Evolutionary conservation across 768 basidiomycete genomes (phyloP), one percentile per base, ranked within the genome.

Genomic region (Chalciporus pseudorubinellus): DNA sequence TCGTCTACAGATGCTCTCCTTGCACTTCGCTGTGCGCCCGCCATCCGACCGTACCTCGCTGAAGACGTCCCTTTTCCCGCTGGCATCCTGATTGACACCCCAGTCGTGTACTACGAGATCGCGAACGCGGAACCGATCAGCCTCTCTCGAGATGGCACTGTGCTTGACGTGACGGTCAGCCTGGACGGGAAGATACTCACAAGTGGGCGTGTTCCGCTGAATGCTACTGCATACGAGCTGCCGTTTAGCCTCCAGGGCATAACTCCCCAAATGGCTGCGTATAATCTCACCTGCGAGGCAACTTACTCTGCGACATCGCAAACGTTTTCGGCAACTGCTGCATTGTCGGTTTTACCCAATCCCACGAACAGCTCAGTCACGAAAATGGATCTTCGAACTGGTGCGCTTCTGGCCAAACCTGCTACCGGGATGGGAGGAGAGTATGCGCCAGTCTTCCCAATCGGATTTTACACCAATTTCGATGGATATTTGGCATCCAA

Each of bases 321-420:
- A 49, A 74, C 64, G 4, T 84, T 79, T 58, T 67, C 62, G 3
- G 71, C 79, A 3, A 69, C 72, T 3, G 71, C 77, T 0, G 59
- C 70, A 7, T 61, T 87, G 44, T 75, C 75, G 1, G 77, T 77
- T 48, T 67, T 84, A 29, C 81, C 82, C 5, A 63, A 72, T 22
- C 79, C 75, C 0, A 70, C 64, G 1, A 78, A 79, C 49, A 76
- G 78, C 13, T 77, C 78, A 2, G 82, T 81, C n/a, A 82, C 82
- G 0, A 84, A 83, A 59, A 79, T 83, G 75, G 82, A 83, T 60
- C 66, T 78, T 44, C 74, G 81, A 29, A 84, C 81, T 5, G 83
- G 83, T 3, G 80, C 77, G 1, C 52, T 84, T 36, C 60, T 82
- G 34, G 82, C 79, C 2, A 68, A 75, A 41, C 79, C 78, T 8